A percentile compares a stretch with the other conserved stretches of the same genome.
These are phyloP conservation scores for Yamadazyma scolyti DNA, from an alignment of 805 yeast species.

Conservation along the genomic window DNA sequence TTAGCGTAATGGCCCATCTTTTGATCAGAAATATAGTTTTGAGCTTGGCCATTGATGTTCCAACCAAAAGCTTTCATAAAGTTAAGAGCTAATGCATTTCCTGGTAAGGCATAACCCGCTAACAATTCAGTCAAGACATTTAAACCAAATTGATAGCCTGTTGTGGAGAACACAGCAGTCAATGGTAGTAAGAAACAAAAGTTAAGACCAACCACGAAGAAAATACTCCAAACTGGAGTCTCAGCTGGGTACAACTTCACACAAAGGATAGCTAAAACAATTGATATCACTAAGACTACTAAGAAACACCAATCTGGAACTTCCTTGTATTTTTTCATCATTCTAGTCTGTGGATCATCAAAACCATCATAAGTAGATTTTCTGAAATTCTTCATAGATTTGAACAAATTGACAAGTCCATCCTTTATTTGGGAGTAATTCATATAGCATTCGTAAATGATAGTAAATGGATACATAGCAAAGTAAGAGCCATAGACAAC, in stretches of 20 bases:
- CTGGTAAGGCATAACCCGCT: slow-evolving; percentile 35
- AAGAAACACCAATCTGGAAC: slow-evolving; percentile 32
- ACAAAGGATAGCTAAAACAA: slow-evolving; percentile 30
- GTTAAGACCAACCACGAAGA: slow-evolving; percentile 30
- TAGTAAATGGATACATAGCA: slow-evolving; percentile 31
- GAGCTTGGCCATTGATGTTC: slow-evolving; percentile 55
- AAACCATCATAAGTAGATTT: slow-evolving; percentile 28
- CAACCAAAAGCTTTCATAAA: slow-evolving; percentile 59
- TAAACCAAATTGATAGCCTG: slow-evolving; percentile 30
- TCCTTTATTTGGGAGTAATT: slow-evolving; percentile 23
- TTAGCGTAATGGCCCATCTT: slow-evolving; percentile 63
- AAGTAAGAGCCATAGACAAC: slow-evolving; percentile 25
- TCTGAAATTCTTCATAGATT: slow-evolving; percentile 33
- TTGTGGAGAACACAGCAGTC: slow-evolving; percentile 22
- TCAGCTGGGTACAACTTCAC: slow-evolving; percentile 28
- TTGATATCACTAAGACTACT: slow-evolving; percentile 20
- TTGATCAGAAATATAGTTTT: slow-evolving; percentile 51
- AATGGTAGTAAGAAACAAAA: slow-evolving; percentile 30
- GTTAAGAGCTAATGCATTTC: slow-evolving; percentile 33
- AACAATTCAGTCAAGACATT: slow-evolving; percentile 35
- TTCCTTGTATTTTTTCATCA: slow-evolving; percentile 31
- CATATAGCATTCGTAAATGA: slow-evolving; percentile 34
- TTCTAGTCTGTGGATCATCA: slow-evolving; percentile 27
- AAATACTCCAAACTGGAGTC: slow-evolving; percentile 35
- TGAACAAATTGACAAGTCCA: slow-evolving; percentile 9